Evolutionary conservation across 2,329 filamentous ascomycete genomes (phyloP), one percentile per base, ranked within the genome.

Genomic region (Neospermospora avenae): DNA sequence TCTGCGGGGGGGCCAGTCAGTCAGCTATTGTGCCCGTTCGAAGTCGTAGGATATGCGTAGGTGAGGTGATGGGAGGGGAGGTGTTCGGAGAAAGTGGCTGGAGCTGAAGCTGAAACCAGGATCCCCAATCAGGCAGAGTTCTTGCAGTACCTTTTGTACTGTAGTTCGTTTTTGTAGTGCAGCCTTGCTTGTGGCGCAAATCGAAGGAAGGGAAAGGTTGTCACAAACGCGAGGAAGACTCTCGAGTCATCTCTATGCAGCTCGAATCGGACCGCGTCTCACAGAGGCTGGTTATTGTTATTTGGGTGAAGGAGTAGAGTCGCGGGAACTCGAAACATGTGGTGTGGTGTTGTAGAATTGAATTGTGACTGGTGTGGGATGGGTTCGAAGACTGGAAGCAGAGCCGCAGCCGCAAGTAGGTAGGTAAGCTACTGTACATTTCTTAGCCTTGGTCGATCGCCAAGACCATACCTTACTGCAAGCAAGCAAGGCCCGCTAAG

Each of bases 111-210:
- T n/a, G n/a, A n/a, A n/a, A n/a, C n/a, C n/a, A n/a, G n/a, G n/a
- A n/a, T n/a, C n/a, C n/a, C n/a, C n/a, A n/a, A n/a, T n/a, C n/a
- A n/a, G n/a, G n/a, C n/a, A n/a, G n/a, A n/a, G n/a, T n/a, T n/a
- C n/a, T n/a, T n/a, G n/a, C n/a, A n/a, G n/a, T 41, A 63, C 60
- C 60, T 65, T 65, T 58, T 35, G 57, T 31, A 31, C n/a, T n/a
- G n/a, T n/a, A n/a, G n/a, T 56, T 67, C 55, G 45, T 10, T 55
- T 59, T 61, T 63, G 28, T 54, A 28, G 49, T 63, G 64, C 64
- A 70, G 65, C 67, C 70, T 71, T 66, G 65, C 70, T 71, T 66
- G 65, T 72, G 69, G 69, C 69, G 70, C 66, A n/a, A n/a, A n/a
- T n/a, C n/a, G 62, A 64, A 59, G 57, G 42, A 51, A 49, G 55